Percentiles rank a stretch among this genome's conserved stretches.
These are phyloP conservation scores for Geopyxis carbonaria DNA, from an alignment of 495 filamentous ascomycete species.

Conservation along the genomic window DNA sequence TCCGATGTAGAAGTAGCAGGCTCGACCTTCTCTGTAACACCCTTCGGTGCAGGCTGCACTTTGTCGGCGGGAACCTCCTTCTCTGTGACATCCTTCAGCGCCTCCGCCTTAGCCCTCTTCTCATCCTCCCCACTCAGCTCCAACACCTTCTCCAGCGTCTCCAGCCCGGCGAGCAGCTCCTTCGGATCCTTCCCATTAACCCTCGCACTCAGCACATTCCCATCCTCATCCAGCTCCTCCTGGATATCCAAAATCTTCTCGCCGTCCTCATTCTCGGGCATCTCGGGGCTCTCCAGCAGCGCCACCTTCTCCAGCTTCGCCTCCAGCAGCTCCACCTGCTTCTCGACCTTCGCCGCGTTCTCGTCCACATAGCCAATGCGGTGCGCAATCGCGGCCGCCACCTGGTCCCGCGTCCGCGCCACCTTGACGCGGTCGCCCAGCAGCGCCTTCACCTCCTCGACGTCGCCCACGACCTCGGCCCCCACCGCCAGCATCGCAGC, in stretches of 20 bases:
- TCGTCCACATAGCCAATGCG: slow-evolving; percentile 75
- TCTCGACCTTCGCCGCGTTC: slow-evolving; percentile 54
- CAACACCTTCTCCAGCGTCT: slow-evolving; percentile 35
- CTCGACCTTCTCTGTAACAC: neutral
- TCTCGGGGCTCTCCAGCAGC: slow-evolving; percentile 31
- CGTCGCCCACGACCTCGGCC: slow-evolving; percentile 38
- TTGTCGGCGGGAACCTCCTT: neutral
- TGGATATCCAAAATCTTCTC: slow-evolving; percentile 70
- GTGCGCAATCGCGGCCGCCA: slow-evolving; percentile 52
- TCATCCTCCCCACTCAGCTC: too few species aligned
- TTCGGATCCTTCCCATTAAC: slow-evolving; percentile 19
- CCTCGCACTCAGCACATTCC: slow-evolving; percentile 44
- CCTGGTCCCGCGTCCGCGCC: slow-evolving; percentile 34
- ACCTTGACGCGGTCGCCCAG: slow-evolving; percentile 38
- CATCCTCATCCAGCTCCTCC: slow-evolving; percentile 85
- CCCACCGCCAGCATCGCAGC: slow-evolving; percentile 36
- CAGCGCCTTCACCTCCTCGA: slow-evolving; percentile 47
- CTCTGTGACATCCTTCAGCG: neutral
- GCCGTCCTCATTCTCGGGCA: slow-evolving; percentile 42
- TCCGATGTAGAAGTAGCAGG: neutral
- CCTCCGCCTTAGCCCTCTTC: slow-evolving; percentile 16
- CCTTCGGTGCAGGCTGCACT: neutral
- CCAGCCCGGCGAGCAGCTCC: slow-evolving; percentile 23
- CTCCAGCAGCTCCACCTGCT: slow-evolving; percentile 49
- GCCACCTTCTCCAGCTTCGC: slow-evolving; percentile 37